Evolutionary conservation across 257 asterid species (phyloP).

Genomic region (Solanum stenotomum): DNA sequence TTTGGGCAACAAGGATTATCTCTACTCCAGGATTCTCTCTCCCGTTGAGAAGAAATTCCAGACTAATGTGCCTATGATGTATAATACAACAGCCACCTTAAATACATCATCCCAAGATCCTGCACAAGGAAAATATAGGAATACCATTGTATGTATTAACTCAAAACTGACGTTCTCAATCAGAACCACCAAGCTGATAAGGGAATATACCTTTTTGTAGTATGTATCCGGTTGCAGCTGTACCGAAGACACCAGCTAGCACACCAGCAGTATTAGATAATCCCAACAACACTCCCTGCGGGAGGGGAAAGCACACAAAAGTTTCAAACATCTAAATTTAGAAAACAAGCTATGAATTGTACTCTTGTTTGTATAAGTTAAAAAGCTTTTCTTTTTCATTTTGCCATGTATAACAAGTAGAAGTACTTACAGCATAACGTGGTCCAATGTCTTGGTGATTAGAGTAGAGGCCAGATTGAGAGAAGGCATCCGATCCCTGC

Average conservation of each 20-base stretch:
- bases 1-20: neutral
- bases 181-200: neutral
- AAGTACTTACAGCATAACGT: conserved; percentile 74
- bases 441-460: conserved; percentile 99
- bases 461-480: conserved; percentile 92
- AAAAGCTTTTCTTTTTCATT: neutral
- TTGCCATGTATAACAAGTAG: neutral
- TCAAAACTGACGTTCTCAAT: neutral
- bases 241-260: conserved; percentile 94
- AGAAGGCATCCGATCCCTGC: conserved; percentile 96
- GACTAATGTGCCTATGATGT: conserved; percentile 76
- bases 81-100: conserved; percentile 69
- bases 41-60: conserved; percentile 89
- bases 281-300: conserved; percentile 84
- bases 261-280: conserved; percentile 95
- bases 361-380: too few species aligned
- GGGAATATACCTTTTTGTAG: conserved; percentile 62
- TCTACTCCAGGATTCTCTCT: conserved; percentile 67
- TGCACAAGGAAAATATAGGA: conserved; percentile 15
- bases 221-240: conserved; percentile 96
- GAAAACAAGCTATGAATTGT: neutral
- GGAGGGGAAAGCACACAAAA: neutral
- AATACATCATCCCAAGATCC: conserved; percentile 97
- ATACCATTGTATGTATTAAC: neutral
- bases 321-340: neutral